Conservation (phyloP, 2,329 filamentous ascomycete species). For the Sclerotinia sclerotiorum region DNA sequence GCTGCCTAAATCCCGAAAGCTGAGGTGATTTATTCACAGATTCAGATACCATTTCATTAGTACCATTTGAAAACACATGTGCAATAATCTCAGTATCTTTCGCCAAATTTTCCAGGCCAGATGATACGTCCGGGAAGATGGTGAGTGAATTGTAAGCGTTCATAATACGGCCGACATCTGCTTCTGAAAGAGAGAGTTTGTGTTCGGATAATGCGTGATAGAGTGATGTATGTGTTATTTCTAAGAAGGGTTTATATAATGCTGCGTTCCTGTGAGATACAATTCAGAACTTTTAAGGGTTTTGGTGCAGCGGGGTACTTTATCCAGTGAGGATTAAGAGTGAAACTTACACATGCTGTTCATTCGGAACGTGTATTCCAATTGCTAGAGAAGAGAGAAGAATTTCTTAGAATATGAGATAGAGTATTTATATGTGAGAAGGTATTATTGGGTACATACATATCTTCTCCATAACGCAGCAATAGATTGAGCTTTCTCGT, state of each 20-base stretch:
- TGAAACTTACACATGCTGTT: constrained; percentile 67
- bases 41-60: constrained; percentile 58
- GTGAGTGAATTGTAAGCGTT: constrained; percentile 62
- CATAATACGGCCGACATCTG: constrained; percentile 55
- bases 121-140: constrained; percentile 62
- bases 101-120: constrained; percentile 51
- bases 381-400: constrained; percentile 56
- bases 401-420: background rate
- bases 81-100: constrained; percentile 43
- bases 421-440: background rate
- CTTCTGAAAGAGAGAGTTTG: constrained; percentile 46
- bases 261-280: constrained; percentile 44
- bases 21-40: constrained; percentile 59
- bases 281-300: background rate
- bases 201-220: constrained; percentile 63
- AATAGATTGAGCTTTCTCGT: constrained; percentile 56
- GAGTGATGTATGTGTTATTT: constrained; percentile 63
- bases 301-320: too few species aligned
- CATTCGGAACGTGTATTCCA: constrained; percentile 75
- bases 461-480: constrained; percentile 59
- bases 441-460: background rate
- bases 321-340: background rate
- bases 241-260: constrained; percentile 59
- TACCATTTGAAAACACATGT: constrained; percentile 72
- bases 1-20: constrained; percentile 48